Evolutionary conservation across 768 basidiomycete species (phyloP), one percentile per base, ranked within the genome.

Genomic region (Tulasnella sp.): DNA sequence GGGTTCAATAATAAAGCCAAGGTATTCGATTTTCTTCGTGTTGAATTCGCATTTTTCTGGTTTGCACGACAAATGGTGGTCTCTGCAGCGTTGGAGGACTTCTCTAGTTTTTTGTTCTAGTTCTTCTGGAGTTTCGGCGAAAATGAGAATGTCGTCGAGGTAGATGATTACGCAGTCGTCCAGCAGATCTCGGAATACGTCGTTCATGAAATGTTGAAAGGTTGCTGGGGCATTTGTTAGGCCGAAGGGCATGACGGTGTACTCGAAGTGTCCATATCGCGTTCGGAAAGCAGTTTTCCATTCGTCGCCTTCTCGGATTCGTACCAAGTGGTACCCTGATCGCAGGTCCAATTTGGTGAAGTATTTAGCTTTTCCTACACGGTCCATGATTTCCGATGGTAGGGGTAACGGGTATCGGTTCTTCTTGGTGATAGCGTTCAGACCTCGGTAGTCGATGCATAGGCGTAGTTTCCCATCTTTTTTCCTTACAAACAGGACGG

Each of bases 211-310:
- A 11, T 62, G 65, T 67, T 78, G 78, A 73, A 78, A 78, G 1
- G 74, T 37, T 3, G 76, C 75, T 12, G 77, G 77, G 5, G 77
- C 77, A 47, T 78, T 78, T 9, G 76, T 75, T n/a, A 78, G 76
- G 14, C 77, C 77, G 37, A 77, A 76, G 0, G 77, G 77, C 78
- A 78, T 78, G 52, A 78, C 76, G 1, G 70, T 62, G 42, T 69
- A 77, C 68, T 78, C 75, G 70, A 69, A 78, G 26, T 62, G 73
- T 5, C 78, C 77, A 41, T 74, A 76, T 1, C 75, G 73, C 12
- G 71, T 75, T 1, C 66, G 26, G 73, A 80, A 79, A 0, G 77
- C 78, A 6, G 79, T 79, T 44, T 78, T 78, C 74, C 74, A 74
- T 66, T 77, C 76, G 67, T 77, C 67, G 0, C 76, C 76, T n/a